Evolutionary conservation across 2,329 filamentous ascomycete genomes (phyloP), one percentile per base, ranked within the genome.

Genomic region (Rutstroemia sp.): DNA sequence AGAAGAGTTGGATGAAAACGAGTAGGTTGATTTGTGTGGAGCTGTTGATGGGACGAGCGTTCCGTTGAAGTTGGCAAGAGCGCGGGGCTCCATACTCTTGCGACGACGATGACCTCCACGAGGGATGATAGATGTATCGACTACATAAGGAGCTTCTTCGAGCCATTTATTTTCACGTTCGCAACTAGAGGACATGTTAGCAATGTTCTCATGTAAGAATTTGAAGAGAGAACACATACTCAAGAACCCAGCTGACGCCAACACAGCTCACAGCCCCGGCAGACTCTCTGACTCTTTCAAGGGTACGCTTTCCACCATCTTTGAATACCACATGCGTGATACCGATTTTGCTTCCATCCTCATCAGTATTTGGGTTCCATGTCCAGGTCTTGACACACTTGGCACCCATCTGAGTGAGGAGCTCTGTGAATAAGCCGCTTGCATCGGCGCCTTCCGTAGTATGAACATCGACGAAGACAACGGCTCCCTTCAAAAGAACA

Each of bases 291-390:
- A 92, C 86, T 72, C 91, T 95, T 68, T 95, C 86, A 62, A 96
- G 72, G 0, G 90, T 95, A 25, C 86, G 78, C 66, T 86, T 85
- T 44, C 84, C 84, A 47, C 91, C 91, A 67, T 95, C 91, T 70
- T 95, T 96, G 76, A 85, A 96, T 6, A 96, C 83, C 7, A 96
- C 88, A 67, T 96, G 91, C 0, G 90, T 95, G 64, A 95, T 89
- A 5, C 86, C 87, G 58, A 89, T 75, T 68, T 83, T 87, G 49
- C 59, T 64, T 16, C 66, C 65, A 49, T 66, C 61, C 16, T 65
- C 62, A 39, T 70, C 73, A 53, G 55, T 59, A 54, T 62, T 64
- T 16, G 63, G 61, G 65, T 86, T 86, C 86, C 88, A 92, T 46
- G 76, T 75, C 89, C 89, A 94, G 14, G 77, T 78, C 71, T 86